phyloP scores from a whole-genome alignment of 2,329 filamentous ascomycete genomes.

The Microcyclospora tardicrescens region DNA sequence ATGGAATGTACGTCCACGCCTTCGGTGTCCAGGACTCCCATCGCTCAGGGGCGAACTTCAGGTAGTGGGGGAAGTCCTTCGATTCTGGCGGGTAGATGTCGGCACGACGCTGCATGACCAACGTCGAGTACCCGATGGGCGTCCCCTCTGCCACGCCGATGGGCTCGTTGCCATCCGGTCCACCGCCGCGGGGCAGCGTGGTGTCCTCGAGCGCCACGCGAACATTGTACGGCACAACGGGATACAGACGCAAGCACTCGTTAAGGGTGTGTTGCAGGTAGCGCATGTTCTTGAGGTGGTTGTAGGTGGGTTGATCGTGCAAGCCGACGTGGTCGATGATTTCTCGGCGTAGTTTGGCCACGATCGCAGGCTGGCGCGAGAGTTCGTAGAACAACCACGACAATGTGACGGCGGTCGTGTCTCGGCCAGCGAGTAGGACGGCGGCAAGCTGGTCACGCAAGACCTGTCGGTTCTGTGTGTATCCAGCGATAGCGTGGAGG shows the following conservation, averaged over 20 bases:
- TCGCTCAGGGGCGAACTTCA: constrained; percentile 35
- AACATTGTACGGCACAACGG: constrained; percentile 38
- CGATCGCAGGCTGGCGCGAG: constrained; percentile 52
- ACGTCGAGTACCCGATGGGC: constrained; percentile 34
- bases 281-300: constrained; percentile 75
- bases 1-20: constrained; percentile 36
- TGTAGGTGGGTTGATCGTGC: constrained; percentile 51
- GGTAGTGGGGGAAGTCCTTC: constrained; percentile 26
- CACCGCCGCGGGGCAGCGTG: constrained; percentile 37
- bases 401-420: constrained; percentile 74
- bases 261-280: constrained; percentile 47
- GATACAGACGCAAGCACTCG: constrained; percentile 35
- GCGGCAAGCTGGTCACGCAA: constrained; percentile 76
- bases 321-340: constrained; percentile 56
- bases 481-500: constrained; percentile 68
- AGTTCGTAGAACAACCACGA: constrained; percentile 78
- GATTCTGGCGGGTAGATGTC: constrained; percentile 35
- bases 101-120: constrained; percentile 36
- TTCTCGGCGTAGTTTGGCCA: constrained; percentile 58
- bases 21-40: constrained; percentile 39
- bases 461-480: constrained; percentile 54
- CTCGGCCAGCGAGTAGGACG: constrained; percentile 70
- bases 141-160: constrained; percentile 32
- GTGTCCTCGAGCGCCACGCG: constrained; percentile 35
- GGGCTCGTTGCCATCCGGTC: constrained; percentile 31